Evolutionary conservation across 768 basidiomycete genomes (phyloP), one percentile per base, ranked within the genome.

Genomic region (Astraeus odoratus): DNA sequence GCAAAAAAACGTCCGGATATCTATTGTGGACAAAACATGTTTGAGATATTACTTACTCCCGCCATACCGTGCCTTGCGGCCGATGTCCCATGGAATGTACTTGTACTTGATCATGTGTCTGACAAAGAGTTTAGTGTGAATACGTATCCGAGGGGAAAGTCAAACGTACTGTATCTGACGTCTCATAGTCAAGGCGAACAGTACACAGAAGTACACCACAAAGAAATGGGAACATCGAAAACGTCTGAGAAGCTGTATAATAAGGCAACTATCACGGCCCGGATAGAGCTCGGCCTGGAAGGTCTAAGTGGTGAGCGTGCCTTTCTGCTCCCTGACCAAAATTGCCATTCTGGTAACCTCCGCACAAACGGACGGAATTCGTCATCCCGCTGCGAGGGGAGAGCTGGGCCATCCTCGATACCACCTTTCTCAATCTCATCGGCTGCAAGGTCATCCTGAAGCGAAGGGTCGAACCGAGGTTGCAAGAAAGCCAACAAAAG

Each of bases 41-140:
- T n/a, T n/a, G 41, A 34, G 27, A 26, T 20, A 38, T 35, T 60
- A 82, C 59, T 76, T 77, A 48, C 69, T 54, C 43, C 71, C 69
- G 39, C 88, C 87, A 52, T 94, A 97, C 36, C 87, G 81, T 47
- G 87, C 74, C 71, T 97, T 97, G 59, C 92, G 85, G 24, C 93
- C 95, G 49, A 97, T 76, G 60, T 97, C 95, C 67, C 94, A 97
- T 19, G 94, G 93, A 48, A 94, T 73, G 67, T 93, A 97, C 64
- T 91, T 91, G 73, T 97, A 98, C 67, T 96, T 96, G 72, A 96
- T 86, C 95, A 98, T 98, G 67, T 99, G 95, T 57, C 91, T 94
- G 57, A 15, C n/a, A 52, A 9, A 27, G 43, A n/a, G 38, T 19
- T 40, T 16, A 41, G 47, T 40, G 15, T 49, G 50, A 8, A 40